phyloP scores from a whole-genome alignment of 2,329 filamentous ascomycete species.

The Trematosphaeria pertusa region DNA sequence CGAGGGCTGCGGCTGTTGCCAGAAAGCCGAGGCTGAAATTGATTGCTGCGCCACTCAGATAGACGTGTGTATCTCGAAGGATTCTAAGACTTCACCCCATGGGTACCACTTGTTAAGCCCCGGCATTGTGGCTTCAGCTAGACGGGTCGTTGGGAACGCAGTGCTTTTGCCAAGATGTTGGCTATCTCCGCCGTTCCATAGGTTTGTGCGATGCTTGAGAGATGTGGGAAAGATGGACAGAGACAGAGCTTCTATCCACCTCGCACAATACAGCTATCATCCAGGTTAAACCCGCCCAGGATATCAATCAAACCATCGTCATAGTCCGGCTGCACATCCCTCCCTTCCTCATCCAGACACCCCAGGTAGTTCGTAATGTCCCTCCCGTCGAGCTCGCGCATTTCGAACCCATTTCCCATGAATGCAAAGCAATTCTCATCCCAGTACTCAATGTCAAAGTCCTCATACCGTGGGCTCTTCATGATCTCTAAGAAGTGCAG shows the following conservation, averaged over 20 bases:
- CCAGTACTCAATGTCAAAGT: slow-evolving; percentile 30
- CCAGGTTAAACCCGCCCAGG: slow-evolving; percentile 44
- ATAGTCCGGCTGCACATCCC: slow-evolving; percentile 51
- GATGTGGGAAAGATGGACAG: too few relatives aligned
- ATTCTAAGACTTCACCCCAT: too few relatives aligned
- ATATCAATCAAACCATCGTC: slow-evolving; percentile 48
- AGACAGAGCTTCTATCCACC: slow-evolving; percentile 9
- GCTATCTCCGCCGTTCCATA: too few relatives aligned
- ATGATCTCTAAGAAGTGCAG: slow-evolving; percentile 34
- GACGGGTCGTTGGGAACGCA: too few relatives aligned
- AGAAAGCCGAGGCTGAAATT: too few relatives aligned
- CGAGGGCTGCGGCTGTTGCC: too few relatives aligned
- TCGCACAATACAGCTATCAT: slow-evolving; percentile 35
- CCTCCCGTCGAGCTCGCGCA: slow-evolving; percentile 55
- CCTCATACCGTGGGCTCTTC: slow-evolving; percentile 27
- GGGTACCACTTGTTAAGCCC: too few relatives aligned
- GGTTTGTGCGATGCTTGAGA: too few relatives aligned
- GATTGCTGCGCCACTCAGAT: too few relatives aligned
- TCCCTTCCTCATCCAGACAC: slow-evolving; percentile 43
- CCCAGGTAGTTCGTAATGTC: slow-evolving; percentile 57
- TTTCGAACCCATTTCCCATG: slow-evolving; percentile 47
- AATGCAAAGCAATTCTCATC: slow-evolving; percentile 29
- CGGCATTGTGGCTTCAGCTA: too few relatives aligned
- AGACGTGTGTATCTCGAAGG: too few relatives aligned
- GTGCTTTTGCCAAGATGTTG: too few relatives aligned